These are phyloP conservation scores for Zasmidium citrigriseum DNA, from an alignment of 2,329 filamentous ascomycete genomes.

Conservation along the genomic window DNA sequence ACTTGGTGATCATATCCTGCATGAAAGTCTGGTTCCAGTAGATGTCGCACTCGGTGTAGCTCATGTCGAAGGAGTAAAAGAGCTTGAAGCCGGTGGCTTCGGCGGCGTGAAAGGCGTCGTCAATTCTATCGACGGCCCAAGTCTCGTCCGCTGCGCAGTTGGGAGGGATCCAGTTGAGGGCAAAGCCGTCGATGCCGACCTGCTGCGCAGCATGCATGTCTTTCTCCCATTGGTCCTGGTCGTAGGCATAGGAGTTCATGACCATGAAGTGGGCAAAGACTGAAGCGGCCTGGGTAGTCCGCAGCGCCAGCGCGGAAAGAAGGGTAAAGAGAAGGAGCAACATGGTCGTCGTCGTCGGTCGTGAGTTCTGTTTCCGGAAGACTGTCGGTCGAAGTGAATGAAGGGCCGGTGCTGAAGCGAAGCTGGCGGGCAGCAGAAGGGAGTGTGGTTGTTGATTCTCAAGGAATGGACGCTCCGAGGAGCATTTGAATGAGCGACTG, in stretches of 20 bases:
- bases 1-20: conserved; percentile 34
- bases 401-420: conserved; percentile 2
- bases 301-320: conserved; percentile 27
- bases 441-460: conserved; percentile 13
- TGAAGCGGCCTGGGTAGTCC: conserved; percentile 29
- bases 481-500: conserved; percentile 26
- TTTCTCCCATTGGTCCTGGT: conserved; percentile 34
- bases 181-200: conserved; percentile 40
- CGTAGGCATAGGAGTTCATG: conserved; percentile 38
- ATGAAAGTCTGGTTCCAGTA: conserved; percentile 42
- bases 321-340: conserved; percentile 22
- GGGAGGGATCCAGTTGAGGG: conserved; percentile 41
- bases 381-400: conserved; percentile 11
- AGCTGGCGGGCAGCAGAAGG: background rate
- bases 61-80: conserved; percentile 43
- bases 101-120: conserved; percentile 39
- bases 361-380: conserved; percentile 1
- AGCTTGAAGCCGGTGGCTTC: conserved; percentile 38
- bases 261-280: conserved; percentile 42
- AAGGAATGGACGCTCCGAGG: conserved; percentile 26
- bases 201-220: conserved; percentile 37
- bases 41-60: conserved; percentile 34
- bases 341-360: conserved; percentile 14
- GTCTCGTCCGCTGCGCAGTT: conserved; percentile 33
- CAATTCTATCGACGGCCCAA: conserved; percentile 38